phyloP scores from a whole-genome alignment of 331 rosid genomes.

The Quercus phellos region DNA sequence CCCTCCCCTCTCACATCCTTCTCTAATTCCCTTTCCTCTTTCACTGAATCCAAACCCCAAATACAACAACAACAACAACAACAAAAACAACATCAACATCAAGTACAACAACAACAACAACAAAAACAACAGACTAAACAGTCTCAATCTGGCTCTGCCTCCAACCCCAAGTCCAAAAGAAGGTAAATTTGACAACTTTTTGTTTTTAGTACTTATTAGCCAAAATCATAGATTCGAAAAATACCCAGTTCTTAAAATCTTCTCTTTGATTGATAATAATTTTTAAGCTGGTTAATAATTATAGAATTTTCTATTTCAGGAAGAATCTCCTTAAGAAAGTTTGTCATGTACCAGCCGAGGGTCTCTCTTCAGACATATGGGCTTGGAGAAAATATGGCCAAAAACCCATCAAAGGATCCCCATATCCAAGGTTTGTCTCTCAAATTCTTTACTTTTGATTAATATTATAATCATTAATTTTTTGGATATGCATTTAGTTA shows the following conservation, averaged over 20 bases:
- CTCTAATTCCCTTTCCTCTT: conserved; percentile 20
- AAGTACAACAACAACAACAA: conserved; percentile 9
- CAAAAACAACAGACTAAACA: conserved; percentile 29
- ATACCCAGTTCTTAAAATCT: not conserved
- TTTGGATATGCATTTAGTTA: no score
- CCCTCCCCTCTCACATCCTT: conserved; percentile 30
- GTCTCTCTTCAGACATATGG: conserved; percentile 85
- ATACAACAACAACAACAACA: conserved; percentile 12
- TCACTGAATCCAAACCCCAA: conserved; percentile 29
- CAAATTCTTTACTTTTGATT: not conserved
- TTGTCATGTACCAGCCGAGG: conserved; percentile 76
- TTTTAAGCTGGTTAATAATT: not conserved
- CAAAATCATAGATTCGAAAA: not conserved
- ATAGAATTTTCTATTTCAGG: conserved; percentile 33
- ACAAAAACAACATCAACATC: conserved; percentile 15
- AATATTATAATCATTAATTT: no score
- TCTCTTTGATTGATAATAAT: not conserved
- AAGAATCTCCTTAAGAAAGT: conserved; percentile 87
- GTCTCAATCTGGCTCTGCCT: conserved; percentile 33
- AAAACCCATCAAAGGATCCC: conserved; percentile 97
- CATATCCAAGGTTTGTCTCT: conserved; percentile 69
- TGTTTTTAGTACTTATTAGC: not conserved
- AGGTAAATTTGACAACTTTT: conserved; percentile 38
- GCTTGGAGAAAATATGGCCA: conserved; percentile 99
- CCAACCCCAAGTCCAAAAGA: conserved; percentile 74